Conservation (phyloP, 1,284 basidiomycete genomes). For the Ceratobasidium sp. region DNA sequence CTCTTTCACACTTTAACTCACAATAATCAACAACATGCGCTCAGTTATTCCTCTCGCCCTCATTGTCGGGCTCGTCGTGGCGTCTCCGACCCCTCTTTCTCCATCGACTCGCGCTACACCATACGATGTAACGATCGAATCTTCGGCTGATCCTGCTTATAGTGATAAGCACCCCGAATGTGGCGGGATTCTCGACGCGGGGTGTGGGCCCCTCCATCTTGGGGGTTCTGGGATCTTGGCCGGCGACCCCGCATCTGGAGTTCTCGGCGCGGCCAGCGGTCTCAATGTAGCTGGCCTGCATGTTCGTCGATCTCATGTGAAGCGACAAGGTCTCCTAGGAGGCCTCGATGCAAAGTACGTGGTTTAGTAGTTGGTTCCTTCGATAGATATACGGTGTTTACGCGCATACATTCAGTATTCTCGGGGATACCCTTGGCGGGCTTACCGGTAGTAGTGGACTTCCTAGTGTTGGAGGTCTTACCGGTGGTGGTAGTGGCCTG, state of each 20-base stretch:
- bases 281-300: constrained; percentile 13
- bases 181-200: neutral
- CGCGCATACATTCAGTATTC: neutral
- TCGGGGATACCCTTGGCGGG: neutral
- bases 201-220: constrained; percentile 31
- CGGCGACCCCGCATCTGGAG: neutral
- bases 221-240: neutral
- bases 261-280: constrained; percentile 17
- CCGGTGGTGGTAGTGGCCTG: neutral
- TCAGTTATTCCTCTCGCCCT: constrained; percentile 18
- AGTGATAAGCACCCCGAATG: constrained; percentile 19
- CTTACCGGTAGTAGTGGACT: neutral
- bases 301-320: neutral
- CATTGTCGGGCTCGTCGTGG: constrained; percentile 23
- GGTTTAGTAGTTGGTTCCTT: neutral
- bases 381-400: neutral
- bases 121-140: constrained; percentile 12
- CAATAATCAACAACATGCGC: constrained; percentile 20
- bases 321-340: constrained; percentile 19
- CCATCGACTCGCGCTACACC: constrained; percentile 10
- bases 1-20: constrained; percentile 25
- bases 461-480: constrained; percentile 9
- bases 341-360: constrained; percentile 16
- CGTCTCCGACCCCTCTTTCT: constrained; percentile 26
- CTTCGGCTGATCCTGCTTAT: neutral